Evolutionary conservation across 2,329 filamentous ascomycete genomes (phyloP), one percentile per base, ranked within the genome.

Genomic region (Calonectria montana): DNA sequence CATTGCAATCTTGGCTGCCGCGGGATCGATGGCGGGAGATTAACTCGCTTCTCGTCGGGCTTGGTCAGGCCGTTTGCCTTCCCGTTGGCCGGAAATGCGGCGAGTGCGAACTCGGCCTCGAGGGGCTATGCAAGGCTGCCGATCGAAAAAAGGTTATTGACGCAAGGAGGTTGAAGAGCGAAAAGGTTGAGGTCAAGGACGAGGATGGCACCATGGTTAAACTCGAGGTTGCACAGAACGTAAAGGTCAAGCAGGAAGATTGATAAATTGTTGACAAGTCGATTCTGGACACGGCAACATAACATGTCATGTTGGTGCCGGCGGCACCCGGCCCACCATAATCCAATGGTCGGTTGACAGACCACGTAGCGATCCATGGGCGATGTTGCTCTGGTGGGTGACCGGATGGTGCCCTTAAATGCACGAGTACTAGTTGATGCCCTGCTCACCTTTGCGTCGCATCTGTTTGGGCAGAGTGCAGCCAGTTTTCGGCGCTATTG

Each of bases 21-120:
- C 89, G 84, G 71, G 94, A 97, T 63, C 91, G 90, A 79, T 98
- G 96, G 96, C 93, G 94, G 82, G 94, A 97, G 83, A 97, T 98
- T 82, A 98, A 98, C 83, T 92, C 93, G 84, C 84, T 98, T 82
- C 88, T 98, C 45, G 96, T 98, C 37, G 96, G 96, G 0, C 88
- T 97, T 73, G 96, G 96, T 0, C 96, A 98, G 88, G 94, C 92
- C 1, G 91, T 97, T 25, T 98, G 96, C 81, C 85, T 95, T 74
- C 95, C 95, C 1, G 90, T 96, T 1, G 94, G 94, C 0, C 88
- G 92, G 74, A 91, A 89, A 76, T 99, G 97, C 84, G 95, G 94
- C 21, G 93, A 97, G 61, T 99, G 97, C 84, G 93, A 94, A 74
- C 84, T 98, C 61, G 94, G 94, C 0, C 86, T 93, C 23, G 87